Percentiles rank a stretch among this genome's conserved stretches.
Conservation (phyloP, 1,139 yeast genomes). For the Torulaspora globosa region DNA sequence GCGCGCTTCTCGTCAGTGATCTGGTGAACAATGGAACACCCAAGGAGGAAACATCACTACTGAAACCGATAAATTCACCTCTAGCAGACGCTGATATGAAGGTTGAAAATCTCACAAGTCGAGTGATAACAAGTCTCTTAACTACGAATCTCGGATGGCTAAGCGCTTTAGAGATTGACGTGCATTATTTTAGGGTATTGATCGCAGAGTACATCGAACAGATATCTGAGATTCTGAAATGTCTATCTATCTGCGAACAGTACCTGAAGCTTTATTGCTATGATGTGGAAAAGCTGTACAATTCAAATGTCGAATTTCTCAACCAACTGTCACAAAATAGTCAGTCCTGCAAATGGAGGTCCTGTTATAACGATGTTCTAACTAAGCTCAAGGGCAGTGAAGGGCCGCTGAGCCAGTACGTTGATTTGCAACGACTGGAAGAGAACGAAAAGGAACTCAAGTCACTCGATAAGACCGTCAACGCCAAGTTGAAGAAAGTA, state of each 20-base stretch:
- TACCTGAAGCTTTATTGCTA: conserved; percentile 51
- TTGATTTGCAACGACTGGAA: conserved; percentile 32
- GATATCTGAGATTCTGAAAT: conserved; percentile 43
- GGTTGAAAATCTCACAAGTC: conserved; percentile 12
- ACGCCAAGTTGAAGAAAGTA: conserved; percentile 29
- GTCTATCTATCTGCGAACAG: conserved; percentile 55
- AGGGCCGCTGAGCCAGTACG: conserved; percentile 33
- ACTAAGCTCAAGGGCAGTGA: conserved; percentile 42
- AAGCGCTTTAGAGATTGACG: conserved; percentile 47
- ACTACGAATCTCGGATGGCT: conserved; percentile 53
- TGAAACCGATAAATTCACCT: conserved; percentile 47
- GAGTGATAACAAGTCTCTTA: conserved; percentile 36
- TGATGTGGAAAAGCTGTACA: conserved; percentile 51
- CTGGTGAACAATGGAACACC: conserved; percentile 11
- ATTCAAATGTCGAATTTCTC: conserved; percentile 47
- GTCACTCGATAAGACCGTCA: conserved; percentile 27
- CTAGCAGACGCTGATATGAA: conserved; percentile 32
- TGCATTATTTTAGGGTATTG: conserved; percentile 37
- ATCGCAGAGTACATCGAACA: conserved; percentile 29
- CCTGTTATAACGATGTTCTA: conserved; percentile 37
- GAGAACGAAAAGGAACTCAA: conserved; percentile 33
- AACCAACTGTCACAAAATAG: conserved; percentile 47
- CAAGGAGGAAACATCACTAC: conserved; percentile 32
- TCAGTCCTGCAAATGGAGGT: conserved; percentile 48
- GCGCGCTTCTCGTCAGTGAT: conserved; percentile 1